Evolutionary conservation across 208 protist species (phyloP).

Genomic region (Trypanosoma conorhini): DNA sequence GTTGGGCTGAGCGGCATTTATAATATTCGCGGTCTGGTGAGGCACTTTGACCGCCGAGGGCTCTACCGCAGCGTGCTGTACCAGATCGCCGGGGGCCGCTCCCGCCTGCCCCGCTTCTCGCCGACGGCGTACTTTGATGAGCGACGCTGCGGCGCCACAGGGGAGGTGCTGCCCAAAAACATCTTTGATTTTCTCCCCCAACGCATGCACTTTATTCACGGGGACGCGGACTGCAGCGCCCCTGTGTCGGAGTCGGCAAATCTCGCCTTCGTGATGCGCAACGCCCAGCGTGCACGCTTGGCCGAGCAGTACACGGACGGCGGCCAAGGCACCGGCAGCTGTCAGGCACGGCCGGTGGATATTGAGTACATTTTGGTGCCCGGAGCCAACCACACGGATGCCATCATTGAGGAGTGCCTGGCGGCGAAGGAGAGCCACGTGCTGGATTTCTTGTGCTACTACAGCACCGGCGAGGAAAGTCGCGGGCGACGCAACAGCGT

Average conservation of each 20-base stretch:
- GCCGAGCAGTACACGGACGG: conserved; percentile 26
- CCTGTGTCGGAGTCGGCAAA: conserved; percentile 79
- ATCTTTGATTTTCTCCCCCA: conserved; percentile 82
- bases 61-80: conserved; percentile 69
- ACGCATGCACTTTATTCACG: conserved; percentile 84
- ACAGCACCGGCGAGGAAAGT: conserved; percentile 33
- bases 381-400: conserved; percentile 75
- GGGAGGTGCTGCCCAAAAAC: conserved; percentile 77
- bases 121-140: conserved; percentile 77
- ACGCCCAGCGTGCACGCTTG: conserved; percentile 56
- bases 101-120: conserved; percentile 61
- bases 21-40: conserved; percentile 62
- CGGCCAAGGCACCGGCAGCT: conserved; percentile 23
- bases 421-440: conserved; percentile 53
- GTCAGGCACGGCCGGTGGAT: conserved; percentile 33
- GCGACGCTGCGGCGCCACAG: conserved; percentile 34
- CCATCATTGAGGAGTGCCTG: conserved; percentile 83
- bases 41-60: conserved; percentile 63
- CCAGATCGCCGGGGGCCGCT: conserved; percentile 59
- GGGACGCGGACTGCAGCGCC: conserved; percentile 76
- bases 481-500: not conserved
- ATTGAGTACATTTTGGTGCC: conserved; percentile 75
- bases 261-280: conserved; percentile 64
- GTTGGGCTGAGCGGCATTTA: conserved; percentile 87
- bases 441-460: conserved; percentile 75